Percentiles rank a stretch among this genome's conserved stretches.
These are phyloP conservation scores for Nematocida minor DNA, from an alignment of 371 early-diverging fungal genomes.

Conservation along the genomic window DNA sequence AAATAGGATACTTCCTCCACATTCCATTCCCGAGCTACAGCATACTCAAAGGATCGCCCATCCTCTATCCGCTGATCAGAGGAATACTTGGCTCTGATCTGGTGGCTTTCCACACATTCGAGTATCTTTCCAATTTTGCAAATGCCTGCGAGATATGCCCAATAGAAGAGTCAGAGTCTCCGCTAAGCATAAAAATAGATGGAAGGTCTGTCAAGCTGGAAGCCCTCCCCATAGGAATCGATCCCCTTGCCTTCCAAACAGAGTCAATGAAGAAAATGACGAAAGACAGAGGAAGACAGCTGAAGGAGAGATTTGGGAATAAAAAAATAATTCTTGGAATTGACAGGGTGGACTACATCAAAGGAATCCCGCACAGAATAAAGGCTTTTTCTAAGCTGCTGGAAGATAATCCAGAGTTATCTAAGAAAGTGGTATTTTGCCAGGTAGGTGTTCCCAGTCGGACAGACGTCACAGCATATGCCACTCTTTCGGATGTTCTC, in stretches of 20 bases:
- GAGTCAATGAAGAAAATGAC: conserved; percentile 68
- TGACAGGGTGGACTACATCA: conserved; percentile 97
- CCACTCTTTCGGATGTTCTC: conserved; percentile 75
- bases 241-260: conserved; percentile 78
- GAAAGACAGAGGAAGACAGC: conserved; percentile 69
- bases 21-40: conserved; percentile 91
- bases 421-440: conserved; percentile 75
- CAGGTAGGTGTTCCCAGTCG: conserved; percentile 95
- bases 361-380: conserved; percentile 97
- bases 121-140: conserved; percentile 92
- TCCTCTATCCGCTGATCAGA: conserved; percentile 77
- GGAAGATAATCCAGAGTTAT: conserved; percentile 78
- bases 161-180: conserved; percentile 67
- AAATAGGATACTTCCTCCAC: conserved; percentile 95
- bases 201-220: conserved; percentile 14
- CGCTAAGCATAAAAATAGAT: not conserved
- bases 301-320: conserved; percentile 75
- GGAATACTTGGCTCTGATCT: conserved; percentile 81
- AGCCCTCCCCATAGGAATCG: conserved; percentile 96
- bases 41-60: conserved; percentile 81
- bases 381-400: conserved; percentile 86
- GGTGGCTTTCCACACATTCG: conserved; percentile 94
- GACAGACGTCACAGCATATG: conserved; percentile 85
- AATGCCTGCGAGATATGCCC: conserved; percentile 85
- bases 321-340: conserved; percentile 89